Evolutionary conservation across 345 rosid genomes (phyloP).

Genomic region (Syzygium oleosum): DNA sequence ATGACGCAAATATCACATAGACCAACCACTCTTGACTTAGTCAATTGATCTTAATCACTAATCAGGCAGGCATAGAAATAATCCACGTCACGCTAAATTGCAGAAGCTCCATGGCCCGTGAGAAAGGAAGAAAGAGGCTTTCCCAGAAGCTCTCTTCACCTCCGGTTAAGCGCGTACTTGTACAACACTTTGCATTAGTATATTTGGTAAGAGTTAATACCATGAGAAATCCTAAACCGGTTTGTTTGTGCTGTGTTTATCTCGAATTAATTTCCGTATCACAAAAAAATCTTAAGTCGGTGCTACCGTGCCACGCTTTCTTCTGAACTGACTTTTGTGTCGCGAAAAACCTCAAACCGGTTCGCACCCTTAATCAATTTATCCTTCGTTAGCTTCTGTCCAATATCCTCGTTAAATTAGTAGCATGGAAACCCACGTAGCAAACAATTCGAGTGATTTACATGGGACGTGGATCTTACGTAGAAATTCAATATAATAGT

Average conservation of each 20-base stretch:
- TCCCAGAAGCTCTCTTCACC: background rate
- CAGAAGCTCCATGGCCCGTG: background rate
- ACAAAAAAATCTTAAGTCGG: background rate
- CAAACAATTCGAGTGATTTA: background rate
- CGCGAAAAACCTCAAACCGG: fast-evolving
- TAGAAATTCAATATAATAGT: background rate
- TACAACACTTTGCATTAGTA: background rate
- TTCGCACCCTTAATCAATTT: background rate
- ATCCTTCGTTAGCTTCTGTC: background rate
- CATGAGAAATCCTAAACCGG: too few species aligned
- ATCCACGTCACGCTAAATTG: background rate
- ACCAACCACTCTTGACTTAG: background rate
- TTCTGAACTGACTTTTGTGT: background rate
- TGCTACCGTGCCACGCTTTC: background rate
- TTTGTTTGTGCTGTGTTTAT: too few species aligned
- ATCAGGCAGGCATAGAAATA: background rate
- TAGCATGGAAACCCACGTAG: background rate
- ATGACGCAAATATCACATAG: background rate
- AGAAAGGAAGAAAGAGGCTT: background rate
- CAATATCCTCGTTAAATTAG: background rate
- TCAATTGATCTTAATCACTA: background rate
- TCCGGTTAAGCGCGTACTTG: background rate
- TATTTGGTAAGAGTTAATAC: too few species aligned
- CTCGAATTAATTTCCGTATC: background rate
- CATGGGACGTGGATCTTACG: background rate